A percentile compares a stretch with the other conserved stretches of the same genome.
Conservation (phyloP, 768 basidiomycete species). For the Boletus eberwhitei region DNA sequence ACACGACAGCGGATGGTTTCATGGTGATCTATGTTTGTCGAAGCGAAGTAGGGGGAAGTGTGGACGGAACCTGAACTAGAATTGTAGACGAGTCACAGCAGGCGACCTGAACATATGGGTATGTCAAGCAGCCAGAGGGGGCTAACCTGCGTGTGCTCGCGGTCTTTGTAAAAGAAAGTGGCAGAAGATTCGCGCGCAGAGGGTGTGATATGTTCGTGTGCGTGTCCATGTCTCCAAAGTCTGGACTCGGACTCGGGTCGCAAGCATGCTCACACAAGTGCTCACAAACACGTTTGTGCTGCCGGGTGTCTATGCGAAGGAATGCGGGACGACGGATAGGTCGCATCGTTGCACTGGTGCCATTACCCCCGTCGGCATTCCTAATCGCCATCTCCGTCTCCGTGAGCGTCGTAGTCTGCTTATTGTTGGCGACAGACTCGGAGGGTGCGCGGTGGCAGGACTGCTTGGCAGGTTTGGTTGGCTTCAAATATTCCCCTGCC, state of each 20-base stretch:
- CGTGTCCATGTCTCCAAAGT: neutral
- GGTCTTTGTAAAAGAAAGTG: no score
- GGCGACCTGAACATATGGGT: neutral
- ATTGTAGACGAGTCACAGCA: neutral
- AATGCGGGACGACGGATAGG: conserved; percentile 11
- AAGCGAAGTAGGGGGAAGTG: neutral
- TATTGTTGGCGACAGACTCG: conserved; percentile 7
- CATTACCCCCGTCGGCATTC: neutral
- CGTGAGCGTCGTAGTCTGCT: conserved; percentile 26
- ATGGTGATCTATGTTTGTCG: neutral
- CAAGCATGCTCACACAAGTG: conserved; percentile 28
- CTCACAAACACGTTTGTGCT: conserved; percentile 23
- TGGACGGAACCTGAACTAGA: neutral
- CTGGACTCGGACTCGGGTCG: conserved; percentile 3
- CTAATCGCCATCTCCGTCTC: conserved; percentile 3
- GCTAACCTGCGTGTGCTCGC: no score
- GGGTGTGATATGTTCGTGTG: neutral
- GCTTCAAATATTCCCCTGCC: neutral
- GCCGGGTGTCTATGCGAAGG: conserved; percentile 25
- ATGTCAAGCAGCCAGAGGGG: neutral
- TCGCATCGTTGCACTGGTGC: neutral
- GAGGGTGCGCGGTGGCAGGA: neutral
- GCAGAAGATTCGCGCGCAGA: neutral
- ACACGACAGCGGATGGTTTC: neutral
- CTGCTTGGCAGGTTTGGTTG: conserved; percentile 1